These are phyloP conservation scores for Lippia alba DNA, from an alignment of 305 asterid species.

Conservation along the genomic window DNA sequence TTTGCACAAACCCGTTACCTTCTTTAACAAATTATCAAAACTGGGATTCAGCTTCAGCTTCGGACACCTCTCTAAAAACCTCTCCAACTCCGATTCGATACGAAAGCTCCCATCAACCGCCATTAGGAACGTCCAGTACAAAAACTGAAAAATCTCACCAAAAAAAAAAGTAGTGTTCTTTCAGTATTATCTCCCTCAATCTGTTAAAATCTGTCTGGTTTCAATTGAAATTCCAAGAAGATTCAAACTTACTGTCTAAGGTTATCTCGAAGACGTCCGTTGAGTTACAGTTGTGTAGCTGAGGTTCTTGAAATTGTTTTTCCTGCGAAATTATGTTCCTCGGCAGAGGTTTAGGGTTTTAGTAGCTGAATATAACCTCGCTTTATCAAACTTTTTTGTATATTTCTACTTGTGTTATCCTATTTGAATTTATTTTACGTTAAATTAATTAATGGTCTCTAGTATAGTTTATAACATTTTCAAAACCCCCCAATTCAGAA, in stretches of 20 bases:
- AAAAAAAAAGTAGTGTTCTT: not conserved
- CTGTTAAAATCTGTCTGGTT: not conserved
- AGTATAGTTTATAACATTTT: too few relatives aligned
- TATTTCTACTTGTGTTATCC: too few relatives aligned
- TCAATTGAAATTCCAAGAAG: not conserved
- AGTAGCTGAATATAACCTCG: too few relatives aligned
- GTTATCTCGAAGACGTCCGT: not conserved
- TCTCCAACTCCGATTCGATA: conserved; percentile 56
- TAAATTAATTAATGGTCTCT: too few relatives aligned
- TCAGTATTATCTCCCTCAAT: not conserved
- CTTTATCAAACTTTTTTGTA: too few relatives aligned
- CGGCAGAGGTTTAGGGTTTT: conserved; percentile 39
- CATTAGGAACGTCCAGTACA: conserved; percentile 43
- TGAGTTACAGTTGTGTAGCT: conserved; percentile 1
- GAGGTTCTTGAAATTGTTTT: not conserved
- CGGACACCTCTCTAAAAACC: conserved; percentile 75
- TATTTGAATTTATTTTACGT: not conserved
- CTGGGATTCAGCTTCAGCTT: conserved; percentile 54
- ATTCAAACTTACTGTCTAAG: conserved; percentile 1
- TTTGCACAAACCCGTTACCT: conserved; percentile 49
- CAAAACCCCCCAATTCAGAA: too few relatives aligned
- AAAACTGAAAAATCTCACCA: conserved; percentile 9
- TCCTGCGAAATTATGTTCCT: not conserved
- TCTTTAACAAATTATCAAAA: conserved; percentile 52
- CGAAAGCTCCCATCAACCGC: conserved; percentile 77